A percentile compares a stretch with the other conserved stretches of the same genome.
These are phyloP conservation scores for Pseudomonodictys pantanalensis DNA, from an alignment of 495 filamentous ascomycete species.

Conservation along the genomic window DNA sequence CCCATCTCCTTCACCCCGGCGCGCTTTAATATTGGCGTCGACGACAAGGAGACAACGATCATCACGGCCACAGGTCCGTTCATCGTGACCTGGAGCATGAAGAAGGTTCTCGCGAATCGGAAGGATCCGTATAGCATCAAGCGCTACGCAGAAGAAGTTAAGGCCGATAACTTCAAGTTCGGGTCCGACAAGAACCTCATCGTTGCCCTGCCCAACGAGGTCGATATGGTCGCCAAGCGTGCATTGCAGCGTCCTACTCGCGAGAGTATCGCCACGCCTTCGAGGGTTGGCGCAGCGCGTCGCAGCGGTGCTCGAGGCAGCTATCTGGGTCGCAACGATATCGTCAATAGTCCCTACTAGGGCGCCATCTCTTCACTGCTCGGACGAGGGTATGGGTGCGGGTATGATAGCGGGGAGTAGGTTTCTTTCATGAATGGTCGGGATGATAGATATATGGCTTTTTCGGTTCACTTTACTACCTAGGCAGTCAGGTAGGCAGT, in stretches of 20 bases:
- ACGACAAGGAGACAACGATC: slow-evolving; percentile 79
- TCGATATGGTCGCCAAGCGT: slow-evolving; percentile 90
- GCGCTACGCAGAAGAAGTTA: slow-evolving; percentile 89
- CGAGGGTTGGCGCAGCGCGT: slow-evolving; percentile 49
- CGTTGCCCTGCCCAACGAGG: slow-evolving; percentile 92
- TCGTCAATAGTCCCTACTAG: slow-evolving; percentile 83
- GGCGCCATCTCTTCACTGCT: no score
- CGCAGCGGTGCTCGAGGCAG: slow-evolving; percentile 49
- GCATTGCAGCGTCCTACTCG: slow-evolving; percentile 83
- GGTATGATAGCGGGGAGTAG: no score
- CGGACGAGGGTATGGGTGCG: no score
- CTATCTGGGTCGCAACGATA: slow-evolving; percentile 66
- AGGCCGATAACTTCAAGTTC: slow-evolving; percentile 98
- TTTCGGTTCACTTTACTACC: no score
- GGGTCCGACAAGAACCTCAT: slow-evolving; percentile 97
- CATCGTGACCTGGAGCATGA: slow-evolving; percentile 93
- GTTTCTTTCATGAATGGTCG: no score
- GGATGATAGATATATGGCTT: no score
- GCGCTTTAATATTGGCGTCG: slow-evolving; percentile 88
- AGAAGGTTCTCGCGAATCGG: slow-evolving; percentile 72
- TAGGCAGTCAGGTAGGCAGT: no score
- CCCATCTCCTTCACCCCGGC: slow-evolving; percentile 85
- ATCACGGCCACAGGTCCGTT: slow-evolving; percentile 97
- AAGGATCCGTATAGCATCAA: slow-evolving; percentile 95
- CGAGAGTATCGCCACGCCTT: slow-evolving; percentile 79